phyloP scores from a whole-genome alignment of 805 yeast genomes.

The Ascoidea rubescens region DNA sequence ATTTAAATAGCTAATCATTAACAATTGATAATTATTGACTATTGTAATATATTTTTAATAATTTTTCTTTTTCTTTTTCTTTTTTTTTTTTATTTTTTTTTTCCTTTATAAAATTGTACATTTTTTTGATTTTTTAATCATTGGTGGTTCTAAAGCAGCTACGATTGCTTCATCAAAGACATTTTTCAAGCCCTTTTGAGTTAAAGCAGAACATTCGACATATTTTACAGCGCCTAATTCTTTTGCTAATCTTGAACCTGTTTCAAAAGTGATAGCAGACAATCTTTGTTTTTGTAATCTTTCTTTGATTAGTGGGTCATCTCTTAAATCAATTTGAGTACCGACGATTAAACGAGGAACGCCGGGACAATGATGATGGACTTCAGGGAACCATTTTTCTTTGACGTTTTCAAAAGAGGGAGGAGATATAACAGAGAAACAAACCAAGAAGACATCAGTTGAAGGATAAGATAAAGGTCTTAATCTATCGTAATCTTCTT shows the following conservation, averaged over 20 bases:
- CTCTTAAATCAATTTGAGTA: constrained; percentile 89
- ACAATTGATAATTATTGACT: too few species aligned
- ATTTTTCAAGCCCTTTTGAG: constrained; percentile 92
- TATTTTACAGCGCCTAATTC: constrained; percentile 92
- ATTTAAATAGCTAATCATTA: too few species aligned
- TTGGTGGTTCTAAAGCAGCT: constrained; percentile 96
- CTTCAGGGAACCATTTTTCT: constrained; percentile 98
- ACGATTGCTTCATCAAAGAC: constrained; percentile 99
- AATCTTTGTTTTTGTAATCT: constrained; percentile 84
- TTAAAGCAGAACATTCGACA: constrained; percentile 95
- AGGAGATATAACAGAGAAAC: constrained; percentile 94
- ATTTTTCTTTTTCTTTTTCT: too few species aligned
- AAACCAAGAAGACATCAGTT: constrained; percentile 90
- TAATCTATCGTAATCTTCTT: constrained; percentile 95
- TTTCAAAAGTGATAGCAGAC: constrained; percentile 71
- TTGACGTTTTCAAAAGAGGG: constrained; percentile 95
- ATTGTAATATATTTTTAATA: too few species aligned
- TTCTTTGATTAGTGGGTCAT: constrained; percentile 81
- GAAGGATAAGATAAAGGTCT: constrained; percentile 96
- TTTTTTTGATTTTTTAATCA: constrained; percentile 61
- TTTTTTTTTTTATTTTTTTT: too few species aligned
- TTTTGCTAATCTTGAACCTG: constrained; percentile 86
- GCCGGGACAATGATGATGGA: constrained; percentile 96
- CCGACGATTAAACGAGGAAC: constrained; percentile 96
- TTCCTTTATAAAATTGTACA: constrained; percentile 60